Conservation (phyloP, 805 yeast species). For the Yamadazyma ubonensis region DNA sequence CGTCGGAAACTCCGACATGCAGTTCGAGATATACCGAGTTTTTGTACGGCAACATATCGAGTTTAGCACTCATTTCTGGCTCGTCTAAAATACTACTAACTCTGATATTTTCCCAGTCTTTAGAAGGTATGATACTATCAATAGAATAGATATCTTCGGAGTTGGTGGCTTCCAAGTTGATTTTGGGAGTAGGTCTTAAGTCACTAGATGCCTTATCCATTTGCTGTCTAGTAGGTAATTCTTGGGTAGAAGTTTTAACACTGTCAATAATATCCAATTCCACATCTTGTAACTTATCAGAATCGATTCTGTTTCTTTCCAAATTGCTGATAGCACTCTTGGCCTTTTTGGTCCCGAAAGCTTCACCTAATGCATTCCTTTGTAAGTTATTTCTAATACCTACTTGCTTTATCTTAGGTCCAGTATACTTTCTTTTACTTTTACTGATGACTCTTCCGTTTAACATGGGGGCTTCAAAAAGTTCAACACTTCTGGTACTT, state of each 20-base stretch:
- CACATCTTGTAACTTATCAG: slow-evolving; percentile 70
- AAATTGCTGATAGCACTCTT: slow-evolving; percentile 81
- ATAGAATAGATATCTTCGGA: slow-evolving; percentile 84
- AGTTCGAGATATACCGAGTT: slow-evolving; percentile 52
- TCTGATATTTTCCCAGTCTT: slow-evolving; percentile 62
- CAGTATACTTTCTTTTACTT: slow-evolving; percentile 52
- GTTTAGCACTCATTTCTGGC: slow-evolving; percentile 42
- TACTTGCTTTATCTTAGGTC: slow-evolving; percentile 63
- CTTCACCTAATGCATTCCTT: slow-evolving; percentile 87
- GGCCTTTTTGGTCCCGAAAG: slow-evolving; percentile 96
- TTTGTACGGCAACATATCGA: slow-evolving; percentile 61
- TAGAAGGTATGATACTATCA: slow-evolving; percentile 63
- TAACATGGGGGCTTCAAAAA: slow-evolving; percentile 63
- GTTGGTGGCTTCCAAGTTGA: slow-evolving; percentile 72
- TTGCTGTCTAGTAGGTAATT: slow-evolving; percentile 69
- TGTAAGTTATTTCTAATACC: slow-evolving; percentile 53
- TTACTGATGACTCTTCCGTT: slow-evolving; percentile 62
- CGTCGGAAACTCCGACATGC: slow-evolving; percentile 38
- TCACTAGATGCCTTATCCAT: slow-evolving; percentile 55
- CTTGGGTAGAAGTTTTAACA: slow-evolving; percentile 64
- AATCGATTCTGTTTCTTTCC: slow-evolving; percentile 82
- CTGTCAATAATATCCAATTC: slow-evolving; percentile 82
- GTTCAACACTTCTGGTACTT: slow-evolving; percentile 56
- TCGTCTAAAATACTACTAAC: slow-evolving; percentile 62
- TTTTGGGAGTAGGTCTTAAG: slow-evolving; percentile 82